Conservation (phyloP, 1,284 basidiomycete genomes). For the Stygiomarasmius scandens region DNA sequence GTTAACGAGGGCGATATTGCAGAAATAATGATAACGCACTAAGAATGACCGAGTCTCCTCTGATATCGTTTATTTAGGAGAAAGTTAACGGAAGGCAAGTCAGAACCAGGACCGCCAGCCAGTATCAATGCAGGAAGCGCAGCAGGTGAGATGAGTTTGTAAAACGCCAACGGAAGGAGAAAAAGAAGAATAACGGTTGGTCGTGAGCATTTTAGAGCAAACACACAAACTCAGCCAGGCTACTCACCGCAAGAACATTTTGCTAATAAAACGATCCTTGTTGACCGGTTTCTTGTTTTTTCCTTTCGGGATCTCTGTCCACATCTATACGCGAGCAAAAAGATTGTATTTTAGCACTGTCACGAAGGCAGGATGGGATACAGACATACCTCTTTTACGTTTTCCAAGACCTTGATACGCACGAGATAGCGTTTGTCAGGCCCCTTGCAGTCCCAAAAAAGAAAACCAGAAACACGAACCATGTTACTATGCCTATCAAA, state of each 20-base stretch:
- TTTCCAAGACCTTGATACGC: constrained; percentile 79
- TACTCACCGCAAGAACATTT: constrained; percentile 87
- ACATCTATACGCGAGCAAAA: constrained; percentile 72
- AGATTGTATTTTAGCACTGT: background rate
- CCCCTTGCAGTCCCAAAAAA: background rate
- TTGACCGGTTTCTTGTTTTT: constrained; percentile 99
- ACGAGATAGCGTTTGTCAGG: constrained; percentile 10
- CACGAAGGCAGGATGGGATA: constrained; percentile 1
- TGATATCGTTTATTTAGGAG: too few species aligned
- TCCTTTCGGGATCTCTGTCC: constrained; percentile 97
- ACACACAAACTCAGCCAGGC: too few species aligned
- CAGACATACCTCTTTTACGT: constrained; percentile 88
- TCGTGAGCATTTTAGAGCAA: too few species aligned
- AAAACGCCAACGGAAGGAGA: too few species aligned
- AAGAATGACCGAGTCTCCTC: too few species aligned
- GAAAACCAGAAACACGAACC: constrained; percentile 52
- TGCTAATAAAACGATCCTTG: constrained; percentile 99
- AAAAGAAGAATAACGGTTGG: too few species aligned
- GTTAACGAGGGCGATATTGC: too few species aligned
- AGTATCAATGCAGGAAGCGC: too few species aligned
- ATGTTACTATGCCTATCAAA: constrained; percentile 99
- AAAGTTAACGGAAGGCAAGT: too few species aligned
- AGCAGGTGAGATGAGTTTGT: too few species aligned
- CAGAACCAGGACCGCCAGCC: too few species aligned
- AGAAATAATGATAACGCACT: too few species aligned